phyloP scores from a whole-genome alignment of 1,284 basidiomycete genomes.

The Boletus mariae region DNA sequence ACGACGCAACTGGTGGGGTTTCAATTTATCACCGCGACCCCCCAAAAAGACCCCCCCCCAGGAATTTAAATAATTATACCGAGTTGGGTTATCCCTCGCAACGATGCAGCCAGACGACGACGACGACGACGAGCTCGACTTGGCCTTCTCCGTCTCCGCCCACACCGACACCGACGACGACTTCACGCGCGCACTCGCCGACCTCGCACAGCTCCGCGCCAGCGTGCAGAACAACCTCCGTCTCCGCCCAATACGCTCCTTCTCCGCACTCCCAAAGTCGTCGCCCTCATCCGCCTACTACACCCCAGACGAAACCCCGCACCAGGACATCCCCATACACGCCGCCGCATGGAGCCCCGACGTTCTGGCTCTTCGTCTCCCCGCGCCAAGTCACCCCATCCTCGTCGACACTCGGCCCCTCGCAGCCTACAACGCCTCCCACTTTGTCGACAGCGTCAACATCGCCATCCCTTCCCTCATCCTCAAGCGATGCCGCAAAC shows the following conservation, averaged over 20 bases:
- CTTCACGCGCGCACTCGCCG: constrained; percentile 59
- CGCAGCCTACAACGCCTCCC: constrained; percentile 58
- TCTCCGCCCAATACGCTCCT: constrained; percentile 67
- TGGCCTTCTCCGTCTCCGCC: constrained; percentile 28
- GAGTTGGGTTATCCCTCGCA: neutral
- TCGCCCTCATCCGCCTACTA: constrained; percentile 46
- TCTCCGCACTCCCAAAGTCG: constrained; percentile 42
- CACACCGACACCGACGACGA: constrained; percentile 43
- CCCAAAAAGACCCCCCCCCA: constrained; percentile 5
- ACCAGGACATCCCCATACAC: constrained; percentile 10
- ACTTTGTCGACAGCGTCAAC: constrained; percentile 69
- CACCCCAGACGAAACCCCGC: constrained; percentile 46
- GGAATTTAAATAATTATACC: neutral
- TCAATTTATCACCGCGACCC: constrained; percentile 22
- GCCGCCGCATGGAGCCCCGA: constrained; percentile 41
- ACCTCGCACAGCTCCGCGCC: constrained; percentile 61
- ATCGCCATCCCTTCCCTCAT: constrained; percentile 83
- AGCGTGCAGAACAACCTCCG: constrained; percentile 72
- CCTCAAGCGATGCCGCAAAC: constrained; percentile 75
- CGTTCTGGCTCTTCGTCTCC: constrained; percentile 49
- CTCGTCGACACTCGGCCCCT: constrained; percentile 78
- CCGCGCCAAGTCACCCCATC: constrained; percentile 53
- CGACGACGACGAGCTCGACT: constrained; percentile 29
- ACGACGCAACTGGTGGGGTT: constrained; percentile 22
- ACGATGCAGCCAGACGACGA: constrained; percentile 21